Percentiles rank a stretch among this genome's conserved stretches.
Evolutionary conservation across 2,329 filamentous ascomycete species (phyloP).

Genomic region (Xylaria sp.): DNA sequence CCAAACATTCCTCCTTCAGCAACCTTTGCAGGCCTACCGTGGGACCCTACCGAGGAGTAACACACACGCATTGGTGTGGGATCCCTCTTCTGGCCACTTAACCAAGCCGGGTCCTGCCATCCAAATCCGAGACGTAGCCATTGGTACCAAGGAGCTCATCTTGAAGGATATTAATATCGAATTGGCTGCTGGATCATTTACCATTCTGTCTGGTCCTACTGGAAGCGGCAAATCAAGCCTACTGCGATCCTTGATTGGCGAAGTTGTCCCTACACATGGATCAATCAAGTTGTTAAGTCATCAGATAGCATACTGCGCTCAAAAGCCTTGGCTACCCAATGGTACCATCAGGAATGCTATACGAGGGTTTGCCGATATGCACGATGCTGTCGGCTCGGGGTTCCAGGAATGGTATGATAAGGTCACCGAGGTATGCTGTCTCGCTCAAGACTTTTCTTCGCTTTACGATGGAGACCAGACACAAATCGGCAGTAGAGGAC

Average conservation of each 20-base stretch:
- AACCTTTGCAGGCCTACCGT: constrained; percentile 31
- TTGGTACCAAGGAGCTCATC: background rate
- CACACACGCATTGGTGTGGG: background rate
- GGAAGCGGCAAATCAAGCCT: constrained; percentile 47
- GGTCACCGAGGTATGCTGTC: constrained; percentile 45
- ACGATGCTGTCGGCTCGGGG: background rate
- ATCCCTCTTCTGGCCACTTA: background rate
- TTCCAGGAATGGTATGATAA: constrained; percentile 46
- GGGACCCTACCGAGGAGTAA: background rate
- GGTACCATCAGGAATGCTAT: constrained; percentile 50
- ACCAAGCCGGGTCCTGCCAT: constrained; percentile 1
- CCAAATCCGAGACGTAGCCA: background rate
- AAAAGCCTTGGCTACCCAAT: constrained; percentile 53
- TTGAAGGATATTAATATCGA: constrained; percentile 41
- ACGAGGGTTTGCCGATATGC: constrained; percentile 34
- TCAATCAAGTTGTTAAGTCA: constrained; percentile 43
- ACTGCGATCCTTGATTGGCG: constrained; percentile 39
- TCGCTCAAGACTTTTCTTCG: constrained; percentile 40
- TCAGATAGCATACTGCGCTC: constrained; percentile 52
- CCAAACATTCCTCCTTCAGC: constrained; percentile 49
- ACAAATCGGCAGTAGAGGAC: constrained; percentile 36
- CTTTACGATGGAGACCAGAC: constrained; percentile 42
- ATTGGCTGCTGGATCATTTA: constrained; percentile 40
- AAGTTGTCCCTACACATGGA: constrained; percentile 40
- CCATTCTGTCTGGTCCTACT: constrained; percentile 44